A percentile compares a stretch with the other conserved stretches of the same genome.
Conservation (phyloP, 2,329 filamentous ascomycete species). For the Ophidiomyces ophidiicola region DNA sequence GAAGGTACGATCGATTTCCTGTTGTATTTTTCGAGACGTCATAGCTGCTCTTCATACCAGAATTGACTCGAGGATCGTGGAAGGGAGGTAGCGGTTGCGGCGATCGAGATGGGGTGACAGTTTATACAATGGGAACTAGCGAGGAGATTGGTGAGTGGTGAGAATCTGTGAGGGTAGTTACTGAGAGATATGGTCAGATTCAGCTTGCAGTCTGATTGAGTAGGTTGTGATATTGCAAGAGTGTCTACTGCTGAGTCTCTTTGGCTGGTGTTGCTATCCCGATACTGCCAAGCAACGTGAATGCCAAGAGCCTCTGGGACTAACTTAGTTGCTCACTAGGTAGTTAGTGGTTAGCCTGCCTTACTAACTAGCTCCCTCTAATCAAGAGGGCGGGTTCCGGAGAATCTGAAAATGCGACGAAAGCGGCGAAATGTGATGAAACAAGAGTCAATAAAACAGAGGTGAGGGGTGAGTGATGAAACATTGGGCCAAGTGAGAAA, state of each 20-base stretch:
- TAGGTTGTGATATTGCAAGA: conserved; percentile 6
- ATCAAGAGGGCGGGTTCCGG: too few relatives aligned
- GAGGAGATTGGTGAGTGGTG: neutral
- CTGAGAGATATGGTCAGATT: neutral
- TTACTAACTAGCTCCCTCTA: too few relatives aligned
- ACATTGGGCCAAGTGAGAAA: too few relatives aligned
- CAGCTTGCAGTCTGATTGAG: conserved; percentile 3
- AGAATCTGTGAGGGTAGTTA: conserved; percentile 1
- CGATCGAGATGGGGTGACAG: neutral
- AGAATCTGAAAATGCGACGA: too few relatives aligned
- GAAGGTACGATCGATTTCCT: conserved; percentile 99
- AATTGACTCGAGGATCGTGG: conserved; percentile 1
- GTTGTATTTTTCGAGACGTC: conserved; percentile 90
- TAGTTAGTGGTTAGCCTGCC: too few relatives aligned
- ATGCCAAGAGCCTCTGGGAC: conserved; percentile 7
- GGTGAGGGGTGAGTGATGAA: too few relatives aligned
- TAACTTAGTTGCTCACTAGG: too few relatives aligned
- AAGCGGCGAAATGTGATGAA: too few relatives aligned
- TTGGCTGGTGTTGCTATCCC: conserved; percentile 9
- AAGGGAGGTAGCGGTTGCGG: conserved; percentile 3
- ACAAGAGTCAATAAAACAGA: too few relatives aligned
- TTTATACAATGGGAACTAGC: conserved; percentile 7
- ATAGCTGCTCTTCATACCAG: conserved; percentile 42
- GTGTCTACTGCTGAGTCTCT: neutral
- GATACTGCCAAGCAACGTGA: conserved; percentile 6